Evolutionary conservation across 306 rosid species (phyloP).

Genomic region (Lagenaria siceraria): DNA sequence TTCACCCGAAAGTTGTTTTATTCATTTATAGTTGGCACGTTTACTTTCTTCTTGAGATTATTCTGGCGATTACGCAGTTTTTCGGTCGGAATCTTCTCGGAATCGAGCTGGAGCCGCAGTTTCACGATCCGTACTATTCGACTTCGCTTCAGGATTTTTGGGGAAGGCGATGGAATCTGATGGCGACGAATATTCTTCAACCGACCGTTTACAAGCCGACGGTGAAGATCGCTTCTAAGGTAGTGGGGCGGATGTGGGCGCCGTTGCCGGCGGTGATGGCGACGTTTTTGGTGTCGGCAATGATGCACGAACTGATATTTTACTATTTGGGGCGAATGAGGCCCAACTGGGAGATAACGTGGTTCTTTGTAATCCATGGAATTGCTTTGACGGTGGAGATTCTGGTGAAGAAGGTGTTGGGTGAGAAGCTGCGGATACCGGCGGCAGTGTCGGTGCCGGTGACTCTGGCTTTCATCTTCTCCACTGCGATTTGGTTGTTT

Average conservation of each 20-base stretch:
- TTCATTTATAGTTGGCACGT: conserved; percentile 31
- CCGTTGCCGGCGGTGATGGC: conserved; percentile 26
- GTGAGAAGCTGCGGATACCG: conserved; percentile 25
- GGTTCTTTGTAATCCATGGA: conserved; percentile 59
- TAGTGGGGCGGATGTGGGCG: conserved; percentile 35
- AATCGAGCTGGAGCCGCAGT: conserved; percentile 52
- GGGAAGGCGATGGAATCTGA: conserved; percentile 75
- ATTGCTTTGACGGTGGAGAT: conserved; percentile 35
- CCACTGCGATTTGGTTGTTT: conserved; percentile 39
- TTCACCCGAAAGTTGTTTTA: conserved; percentile 22
- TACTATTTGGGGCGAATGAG: conserved; percentile 32
- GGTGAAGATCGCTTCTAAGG: conserved; percentile 8
- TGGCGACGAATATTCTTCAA: conserved; percentile 43
- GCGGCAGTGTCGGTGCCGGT: conserved; percentile 21
- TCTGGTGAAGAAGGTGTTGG: conserved; percentile 25
- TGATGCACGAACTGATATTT: conserved; percentile 57
- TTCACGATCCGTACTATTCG: conserved; percentile 42
- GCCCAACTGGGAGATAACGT: conserved; percentile 41
- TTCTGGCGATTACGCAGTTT: conserved; percentile 21
- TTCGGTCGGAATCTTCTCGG: conserved; percentile 22
- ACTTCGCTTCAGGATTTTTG: conserved; percentile 71
- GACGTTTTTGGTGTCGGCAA: conserved; percentile 45
- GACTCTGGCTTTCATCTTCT: conserved; percentile 32
- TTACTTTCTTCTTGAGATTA: conserved; percentile 28
- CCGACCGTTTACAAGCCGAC: conserved; percentile 26